Conservation (phyloP, 352 stramenopile species). For the Peronospora belbahrii region DNA sequence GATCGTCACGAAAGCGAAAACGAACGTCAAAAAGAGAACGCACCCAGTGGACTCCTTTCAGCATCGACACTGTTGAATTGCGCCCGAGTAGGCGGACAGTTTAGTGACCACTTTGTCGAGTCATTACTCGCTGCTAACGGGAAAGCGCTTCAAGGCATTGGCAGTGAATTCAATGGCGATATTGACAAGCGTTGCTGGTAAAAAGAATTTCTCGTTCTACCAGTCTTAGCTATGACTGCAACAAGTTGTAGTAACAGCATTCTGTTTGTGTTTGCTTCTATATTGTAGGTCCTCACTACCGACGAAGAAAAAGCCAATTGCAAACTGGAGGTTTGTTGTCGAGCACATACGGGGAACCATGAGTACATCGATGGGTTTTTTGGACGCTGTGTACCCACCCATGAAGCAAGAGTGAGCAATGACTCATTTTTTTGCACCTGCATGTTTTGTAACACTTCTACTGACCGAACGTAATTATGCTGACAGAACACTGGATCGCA, state of each 20-base stretch:
- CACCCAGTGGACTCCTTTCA: conserved; percentile 2
- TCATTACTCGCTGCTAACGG: conserved; percentile 41
- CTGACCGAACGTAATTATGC: not conserved
- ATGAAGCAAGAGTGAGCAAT: conserved; percentile 32
- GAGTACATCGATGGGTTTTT: not conserved
- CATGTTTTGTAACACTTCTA: not conserved
- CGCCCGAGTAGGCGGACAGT: conserved; percentile 25
- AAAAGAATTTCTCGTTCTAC: not conserved
- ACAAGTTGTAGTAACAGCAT: conserved; percentile 1
- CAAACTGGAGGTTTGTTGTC: conserved; percentile 67
- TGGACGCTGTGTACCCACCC: conserved; percentile 18
- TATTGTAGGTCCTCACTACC: conserved; percentile 43
- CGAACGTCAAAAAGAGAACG: conserved; percentile 7
- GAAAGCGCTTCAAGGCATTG: conserved; percentile 36
- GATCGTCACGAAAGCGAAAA: conserved; percentile 36
- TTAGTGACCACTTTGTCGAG: conserved; percentile 37
- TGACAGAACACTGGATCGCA: conserved; percentile 46
- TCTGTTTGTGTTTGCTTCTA: not conserved
- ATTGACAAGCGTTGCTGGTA: conserved; percentile 41
- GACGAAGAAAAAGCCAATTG: conserved; percentile 43
- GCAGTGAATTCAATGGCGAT: conserved; percentile 12
- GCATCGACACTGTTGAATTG: conserved; percentile 20
- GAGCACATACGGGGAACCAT: conserved; percentile 36
- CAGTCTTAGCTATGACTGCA: not conserved
- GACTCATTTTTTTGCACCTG: not conserved